These are phyloP conservation scores for Starmerella cellae DNA, from an alignment of 805 yeast species.

Conservation along the genomic window DNA sequence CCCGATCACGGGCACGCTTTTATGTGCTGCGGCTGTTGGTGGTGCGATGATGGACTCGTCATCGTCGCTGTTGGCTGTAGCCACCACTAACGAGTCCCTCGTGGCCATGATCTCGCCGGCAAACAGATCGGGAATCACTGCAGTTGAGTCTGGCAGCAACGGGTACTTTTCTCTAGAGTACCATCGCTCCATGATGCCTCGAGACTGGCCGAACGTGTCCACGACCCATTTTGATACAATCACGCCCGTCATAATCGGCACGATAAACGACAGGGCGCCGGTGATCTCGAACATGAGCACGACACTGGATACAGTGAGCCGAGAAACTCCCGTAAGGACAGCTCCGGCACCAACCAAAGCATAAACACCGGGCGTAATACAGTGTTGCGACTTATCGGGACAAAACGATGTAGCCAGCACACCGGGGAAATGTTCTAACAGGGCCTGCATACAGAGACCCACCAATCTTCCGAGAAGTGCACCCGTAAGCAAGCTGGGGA, in stretches of 20 bases:
- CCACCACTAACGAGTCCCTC: slow-evolving; percentile 1
- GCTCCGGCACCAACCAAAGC: slow-evolving; percentile 84
- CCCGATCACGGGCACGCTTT: slow-evolving; percentile 16
- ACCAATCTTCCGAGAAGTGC: slow-evolving; percentile 85
- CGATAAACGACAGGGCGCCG: slow-evolving; percentile 70
- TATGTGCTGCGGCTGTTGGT: not conserved
- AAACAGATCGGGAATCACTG: slow-evolving; percentile 9
- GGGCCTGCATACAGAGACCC: slow-evolving; percentile 57
- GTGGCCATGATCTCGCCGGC: slow-evolving; percentile 12
- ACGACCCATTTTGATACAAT: slow-evolving; percentile 60
- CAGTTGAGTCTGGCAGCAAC: slow-evolving; percentile 9
- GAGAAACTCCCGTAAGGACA: slow-evolving; percentile 65
- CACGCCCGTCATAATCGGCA: slow-evolving; percentile 78
- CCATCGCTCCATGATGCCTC: not conserved
- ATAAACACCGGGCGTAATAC: slow-evolving; percentile 76
- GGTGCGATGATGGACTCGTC: not conserved
- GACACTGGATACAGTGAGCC: slow-evolving; percentile 66
- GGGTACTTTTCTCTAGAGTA: slow-evolving; percentile 1
- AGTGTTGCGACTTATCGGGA: slow-evolving; percentile 32
- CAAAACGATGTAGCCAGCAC: slow-evolving; percentile 24
- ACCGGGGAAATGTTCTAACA: slow-evolving; percentile 39
- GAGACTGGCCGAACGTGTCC: slow-evolving; percentile 37
- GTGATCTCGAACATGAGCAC: slow-evolving; percentile 72
- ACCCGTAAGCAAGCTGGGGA: slow-evolving; percentile 94
- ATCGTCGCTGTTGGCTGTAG: not conserved